Base-by-base conservation (phyloP, 306 rosid genomes). In the Citrullus mucosospermus region DNA sequence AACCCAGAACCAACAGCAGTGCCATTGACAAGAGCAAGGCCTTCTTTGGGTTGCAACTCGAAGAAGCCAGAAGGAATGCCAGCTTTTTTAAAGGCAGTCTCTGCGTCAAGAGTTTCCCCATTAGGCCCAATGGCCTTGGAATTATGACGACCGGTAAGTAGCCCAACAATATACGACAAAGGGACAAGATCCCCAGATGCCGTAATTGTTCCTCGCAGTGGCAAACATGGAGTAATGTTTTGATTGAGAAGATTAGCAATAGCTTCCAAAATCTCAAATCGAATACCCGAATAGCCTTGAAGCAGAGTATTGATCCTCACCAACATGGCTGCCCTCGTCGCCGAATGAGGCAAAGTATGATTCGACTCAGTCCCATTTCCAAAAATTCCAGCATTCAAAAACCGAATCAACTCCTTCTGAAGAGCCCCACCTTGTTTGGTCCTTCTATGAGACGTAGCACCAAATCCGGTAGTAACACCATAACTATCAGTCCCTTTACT, bases 391-490 rank as follows among this genome's bases (percentile, higher is more conserved):
- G 96, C 93, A 34, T 93, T 93, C 90, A 93, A 85, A 53, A 93
- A 92, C 82, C 98, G 84, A 76, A 94, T 92, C 2, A 92, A 82
- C 85, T 94, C 98, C 80, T 81, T 87, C 60, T 94, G 97, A 70
- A 94, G 89, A 57, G 97, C 98, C 28, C 86, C 97, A 6, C 97
- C 97, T 39, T 94, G 86, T 32, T 92, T 89, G 69, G 98, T 94
- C 57, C 97, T 79, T 9, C 96, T 82, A 71, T 91, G 98, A 0
- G 97, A 92, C 8, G 95, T 94, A 0, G 98, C 95, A 61, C 98
- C 98, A 78, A 94, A 92, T 0, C 98, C 98, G 46, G 98, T 94
- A 80, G 98, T 94, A 58, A 94, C 90, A 25, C 98, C 98, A 2
- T 94, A 94, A 30, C 93, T 92, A 50, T 94, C 97, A 0, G 88